Evolutionary conservation across 2,329 filamentous ascomycete species (phyloP).

Genomic region (Orbilia javanica): DNA sequence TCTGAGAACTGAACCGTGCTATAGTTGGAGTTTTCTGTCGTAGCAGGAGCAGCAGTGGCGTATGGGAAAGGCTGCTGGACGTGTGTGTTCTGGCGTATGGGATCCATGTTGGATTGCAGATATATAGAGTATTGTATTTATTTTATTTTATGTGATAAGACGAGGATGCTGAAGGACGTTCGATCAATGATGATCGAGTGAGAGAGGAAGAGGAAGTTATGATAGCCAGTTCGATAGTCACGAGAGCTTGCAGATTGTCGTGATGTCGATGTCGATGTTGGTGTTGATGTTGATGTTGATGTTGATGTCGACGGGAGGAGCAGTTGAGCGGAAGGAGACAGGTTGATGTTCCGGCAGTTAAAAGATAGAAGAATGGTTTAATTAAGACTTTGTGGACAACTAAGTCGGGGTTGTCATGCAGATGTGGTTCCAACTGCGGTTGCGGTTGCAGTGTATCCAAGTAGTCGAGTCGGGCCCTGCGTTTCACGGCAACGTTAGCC

Average conservation of each 20-base stretch:
- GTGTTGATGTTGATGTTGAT: slow-evolving; percentile 3
- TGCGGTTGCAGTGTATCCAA: background rate
- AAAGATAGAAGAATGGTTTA: background rate
- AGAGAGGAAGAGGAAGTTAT: slow-evolving; percentile 11
- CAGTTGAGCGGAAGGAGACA: background rate
- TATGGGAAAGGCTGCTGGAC: slow-evolving; percentile 37
- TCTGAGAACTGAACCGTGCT: slow-evolving; percentile 50
- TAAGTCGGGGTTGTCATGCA: slow-evolving; percentile 1
- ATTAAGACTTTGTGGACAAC: background rate
- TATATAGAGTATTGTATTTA: background rate
- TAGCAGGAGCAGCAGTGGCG: slow-evolving; percentile 4
- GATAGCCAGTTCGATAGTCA: slow-evolving; percentile 43
- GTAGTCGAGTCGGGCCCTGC: slow-evolving; percentile 16
- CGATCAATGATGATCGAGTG: slow-evolving; percentile 55
- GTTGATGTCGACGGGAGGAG: slow-evolving; percentile 7
- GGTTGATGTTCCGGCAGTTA: background rate
- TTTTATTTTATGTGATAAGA: slow-evolving; percentile 3
- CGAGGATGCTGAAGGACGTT: slow-evolving; percentile 13
- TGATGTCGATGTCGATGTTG: slow-evolving; percentile 8
- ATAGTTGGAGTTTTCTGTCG: slow-evolving; percentile 27
- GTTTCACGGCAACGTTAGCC: slow-evolving; percentile 29
- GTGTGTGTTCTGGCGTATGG: slow-evolving; percentile 44
- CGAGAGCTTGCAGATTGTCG: slow-evolving; percentile 29
- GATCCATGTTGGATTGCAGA: slow-evolving; percentile 33
- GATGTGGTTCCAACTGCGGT: background rate